Evolutionary conservation across 495 filamentous ascomycete genomes (phyloP), one percentile per base, ranked within the genome.

Genomic region (Massariosphaeria phaeospora): DNA sequence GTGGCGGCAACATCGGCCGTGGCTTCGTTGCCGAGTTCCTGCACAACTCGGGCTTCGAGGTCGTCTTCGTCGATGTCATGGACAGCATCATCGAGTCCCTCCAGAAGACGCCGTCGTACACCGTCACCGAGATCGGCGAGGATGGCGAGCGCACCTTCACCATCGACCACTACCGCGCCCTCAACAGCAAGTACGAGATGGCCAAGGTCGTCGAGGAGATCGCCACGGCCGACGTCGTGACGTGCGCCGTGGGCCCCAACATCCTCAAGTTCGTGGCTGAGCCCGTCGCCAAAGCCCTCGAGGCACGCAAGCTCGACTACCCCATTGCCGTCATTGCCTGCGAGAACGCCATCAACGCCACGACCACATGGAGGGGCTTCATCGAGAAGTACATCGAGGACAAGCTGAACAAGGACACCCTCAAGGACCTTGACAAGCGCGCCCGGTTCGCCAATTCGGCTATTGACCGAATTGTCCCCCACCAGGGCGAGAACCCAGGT

Each of bases 401-500:
- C 30, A 64, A 71, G 59, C 59, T 71, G n/a, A 57, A 51, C 41
- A 63, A 65, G 40, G 66, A 61, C 50, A 75, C 63, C 45, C 70
- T 70, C 54, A 60, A 45, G 61, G 69, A 58, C 63, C 70, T 73
- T 49, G 56, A 67, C 56, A 59, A 47, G 48, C 68, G 69, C 42
- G 71, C 62, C 29, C 80, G 83, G 54, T 96, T 91, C 67, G 91
- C 91, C 70, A 97, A 97, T 76, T 95, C 89, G 43, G 91, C 93
- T 57, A 95, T 97, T 66, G 93, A 98, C 74, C 89, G 93, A 25
- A 98, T 98, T 65, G 93, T 96, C 9, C 93, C 94, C 7, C 83
- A 83, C 35, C 90, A 96, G 74, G 81, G 85, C 55, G 76, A 84
- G 24, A 76, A 86, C 67, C 74, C 80, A 17, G 89, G 89, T 33